Evolutionary conservation across 345 rosid genomes (phyloP).

Genomic region (Brassica nigra): DNA sequence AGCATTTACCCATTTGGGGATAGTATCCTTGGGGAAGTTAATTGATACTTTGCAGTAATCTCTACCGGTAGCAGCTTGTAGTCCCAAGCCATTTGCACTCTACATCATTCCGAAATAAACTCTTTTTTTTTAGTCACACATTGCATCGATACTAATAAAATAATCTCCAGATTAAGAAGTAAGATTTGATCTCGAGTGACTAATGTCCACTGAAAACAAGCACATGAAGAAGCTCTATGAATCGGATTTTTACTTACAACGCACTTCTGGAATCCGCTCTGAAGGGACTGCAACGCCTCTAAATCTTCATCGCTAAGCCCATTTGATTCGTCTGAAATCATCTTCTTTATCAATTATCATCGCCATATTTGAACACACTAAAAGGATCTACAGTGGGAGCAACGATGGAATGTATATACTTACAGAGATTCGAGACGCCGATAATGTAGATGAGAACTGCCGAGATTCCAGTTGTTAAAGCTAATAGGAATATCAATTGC

Average conservation of each 20-base stretch:
- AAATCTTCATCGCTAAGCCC: conserved; percentile 65
- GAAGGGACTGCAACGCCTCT: conserved; percentile 65
- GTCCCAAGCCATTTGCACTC: conserved; percentile 89
- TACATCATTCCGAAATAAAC: conserved; percentile 43
- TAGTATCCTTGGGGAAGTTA: conserved; percentile 69
- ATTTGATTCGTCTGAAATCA: conserved; percentile 51
- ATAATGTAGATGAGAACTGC: conserved; percentile 75
- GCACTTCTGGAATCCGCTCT: conserved; percentile 72
- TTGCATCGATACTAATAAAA: no score
- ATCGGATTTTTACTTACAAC: conserved; percentile 59
- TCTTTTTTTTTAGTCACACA: not conserved
- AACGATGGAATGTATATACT: conserved; percentile 23
- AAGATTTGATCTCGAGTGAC: not conserved
- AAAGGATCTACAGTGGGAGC: not conserved
- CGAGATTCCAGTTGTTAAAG: conserved; percentile 66
- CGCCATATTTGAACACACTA: not conserved
- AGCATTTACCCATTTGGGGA: conserved; percentile 80
- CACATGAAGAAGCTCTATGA: conserved; percentile 8
- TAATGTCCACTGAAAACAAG: no score
- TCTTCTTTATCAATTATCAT: conserved; percentile 19
- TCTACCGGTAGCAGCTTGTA: conserved; percentile 59
- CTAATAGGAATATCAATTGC: conserved; percentile 57
- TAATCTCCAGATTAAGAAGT: not conserved
- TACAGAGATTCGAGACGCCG: conserved; percentile 75
- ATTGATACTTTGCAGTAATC: conserved; percentile 68